These are phyloP conservation scores for Phytomonas francai DNA, from an alignment of 208 protist species.

Conservation along the genomic window DNA sequence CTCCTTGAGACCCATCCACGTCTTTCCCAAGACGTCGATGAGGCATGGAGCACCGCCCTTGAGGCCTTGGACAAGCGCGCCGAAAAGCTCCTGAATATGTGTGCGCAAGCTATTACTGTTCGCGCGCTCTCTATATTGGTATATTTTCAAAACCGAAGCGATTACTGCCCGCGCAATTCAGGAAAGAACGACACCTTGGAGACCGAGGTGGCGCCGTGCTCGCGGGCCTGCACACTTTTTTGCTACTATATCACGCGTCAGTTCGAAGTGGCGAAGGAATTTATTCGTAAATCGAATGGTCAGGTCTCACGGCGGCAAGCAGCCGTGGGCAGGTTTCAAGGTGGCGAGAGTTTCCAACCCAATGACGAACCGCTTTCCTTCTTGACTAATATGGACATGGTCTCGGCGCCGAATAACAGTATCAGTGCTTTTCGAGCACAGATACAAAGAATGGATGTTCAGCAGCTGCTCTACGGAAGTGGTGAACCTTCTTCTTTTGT, in stretches of 20 bases:
- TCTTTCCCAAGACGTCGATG: constrained; percentile 47
- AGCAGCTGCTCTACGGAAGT: constrained; percentile 79
- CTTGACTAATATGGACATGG: neutral
- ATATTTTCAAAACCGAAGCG: constrained; percentile 67
- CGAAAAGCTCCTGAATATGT: constrained; percentile 73
- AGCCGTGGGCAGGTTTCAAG: neutral
- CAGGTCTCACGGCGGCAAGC: constrained; percentile 33
- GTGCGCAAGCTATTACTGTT: constrained; percentile 62
- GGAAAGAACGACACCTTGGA: constrained; percentile 18
- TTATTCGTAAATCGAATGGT: constrained; percentile 72
- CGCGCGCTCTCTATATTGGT: constrained; percentile 67
- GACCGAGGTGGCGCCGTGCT: constrained; percentile 61
- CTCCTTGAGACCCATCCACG: constrained; percentile 43
- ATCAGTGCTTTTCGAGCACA: constrained; percentile 41
- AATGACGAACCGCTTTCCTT: neutral
- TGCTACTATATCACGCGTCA: constrained; percentile 83
- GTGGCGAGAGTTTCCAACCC: neutral
- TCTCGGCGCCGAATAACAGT: neutral
- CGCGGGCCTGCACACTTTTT: constrained; percentile 82
- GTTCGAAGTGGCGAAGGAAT: constrained; percentile 72
- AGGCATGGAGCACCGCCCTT: constrained; percentile 33
- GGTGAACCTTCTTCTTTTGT: constrained; percentile 77
- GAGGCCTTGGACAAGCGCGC: constrained; percentile 52
- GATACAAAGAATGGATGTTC: constrained; percentile 69
- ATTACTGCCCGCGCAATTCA: constrained; percentile 48